Evolutionary conservation across 129 eudicot genomes (phyloP), one percentile per base, ranked within the genome.

Genomic region (Flaveria bidentis): DNA sequence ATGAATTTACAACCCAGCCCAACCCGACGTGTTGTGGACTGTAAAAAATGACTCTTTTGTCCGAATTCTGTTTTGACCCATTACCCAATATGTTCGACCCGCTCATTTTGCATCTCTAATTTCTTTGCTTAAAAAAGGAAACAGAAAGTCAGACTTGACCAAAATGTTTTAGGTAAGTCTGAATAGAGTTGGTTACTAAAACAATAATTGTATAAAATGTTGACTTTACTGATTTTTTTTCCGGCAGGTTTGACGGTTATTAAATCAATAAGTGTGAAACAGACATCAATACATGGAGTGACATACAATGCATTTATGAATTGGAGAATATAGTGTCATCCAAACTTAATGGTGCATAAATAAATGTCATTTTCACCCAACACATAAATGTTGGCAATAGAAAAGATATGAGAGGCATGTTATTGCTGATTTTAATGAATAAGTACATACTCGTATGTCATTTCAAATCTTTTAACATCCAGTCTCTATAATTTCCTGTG

Each of bases 201-300:
- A 69, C 52, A 78, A 44, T 46, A 58, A 26, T 17, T 26, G 18
- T 13, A 58, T 13, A 15, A 53, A 52, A 42, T 23, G 30, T 17
- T 52, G 74, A 73, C 69, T 65, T 18, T n/a, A 79, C 10, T 22
- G 8, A 60, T 16, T 8, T 15, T 80, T 25, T 73, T 52, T 30
- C 0, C 14, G 51, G 74, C 69, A 53, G 79, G 79, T 66, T 73
- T 73, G 69, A 57, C 76, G 12, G 75, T 77, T 57, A 14, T 8
- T 23, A 39, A 78, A 30, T 22, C 41, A 71, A 5, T 46, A 79
- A 71, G 67, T 79, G 82, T 69, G 56, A 71, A 71, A 72, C 45
- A 79, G 83, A 53, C 83, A 80, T 80, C 62, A 73, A 12, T 63
- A 65, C 44, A 53, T 56, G 79, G 75, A 66, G 64, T 30, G 44